Evolutionary conservation across 768 basidiomycete genomes (phyloP), one percentile per base, ranked within the genome.

Genomic region (Pisolithus microcarpus): DNA sequence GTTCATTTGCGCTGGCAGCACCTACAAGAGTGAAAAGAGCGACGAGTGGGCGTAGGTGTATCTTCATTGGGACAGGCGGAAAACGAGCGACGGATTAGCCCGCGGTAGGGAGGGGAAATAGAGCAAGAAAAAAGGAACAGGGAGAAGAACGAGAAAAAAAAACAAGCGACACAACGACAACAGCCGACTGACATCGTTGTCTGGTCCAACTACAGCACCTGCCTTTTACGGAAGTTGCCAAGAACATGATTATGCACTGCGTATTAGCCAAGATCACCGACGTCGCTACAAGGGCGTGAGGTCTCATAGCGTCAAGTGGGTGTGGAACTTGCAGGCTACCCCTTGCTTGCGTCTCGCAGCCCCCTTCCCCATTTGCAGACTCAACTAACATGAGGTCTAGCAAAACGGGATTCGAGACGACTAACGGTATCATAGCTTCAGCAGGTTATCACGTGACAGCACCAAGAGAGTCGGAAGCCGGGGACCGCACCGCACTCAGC

Each of bases 41-140:
- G 64, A 72, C 60, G 40, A 78, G 56, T 55, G 69, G 56, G 55
- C 66, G 65, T 54, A 77, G 58, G 62, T 71, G 76, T 79, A 81
- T 80, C 52, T 49, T 45, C 30, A 23, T 18, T 26, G 43, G 38
- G 24, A 34, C 7, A 45, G 45, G 38, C 39, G 42, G n/a, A 43
- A 51, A 64, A 49, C 26, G 52, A 55, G 23, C 43, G 46, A 47
- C 37, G 9, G 18, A 19, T 19, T 34, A 34, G 13, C 11, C 34
- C 34, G 34, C 34, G 11, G 34, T 13, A 34, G 18, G 50, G n/a
- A 36, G 18, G 23, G 31, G 21, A 26, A 18, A n/a, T 39, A 26
- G 31, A 11, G 46, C 47, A 37, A n/a, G 24, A 13, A 40, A 7
- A 19, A 18, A 11, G 13, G 31, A 18, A 21, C 16, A 28, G 46